Percentiles rank a stretch among this genome's conserved stretches.
Evolutionary conservation across 495 filamentous ascomycete species (phyloP).

Genomic region (Parathielavia hyrcaniae): DNA sequence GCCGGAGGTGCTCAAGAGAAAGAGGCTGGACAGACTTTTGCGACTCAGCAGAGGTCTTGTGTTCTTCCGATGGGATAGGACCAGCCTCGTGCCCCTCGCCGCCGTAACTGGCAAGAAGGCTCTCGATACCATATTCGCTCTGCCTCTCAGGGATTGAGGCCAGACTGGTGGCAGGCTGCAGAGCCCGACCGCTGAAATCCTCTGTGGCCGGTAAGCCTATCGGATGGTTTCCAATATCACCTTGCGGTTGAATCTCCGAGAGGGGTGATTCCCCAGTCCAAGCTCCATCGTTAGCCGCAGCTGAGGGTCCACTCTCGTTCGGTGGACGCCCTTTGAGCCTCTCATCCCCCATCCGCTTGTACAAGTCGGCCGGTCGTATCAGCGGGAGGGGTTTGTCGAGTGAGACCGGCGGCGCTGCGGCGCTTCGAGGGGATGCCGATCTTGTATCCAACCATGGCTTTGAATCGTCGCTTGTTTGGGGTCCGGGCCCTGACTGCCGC

Average conservation of each 20-base stretch:
- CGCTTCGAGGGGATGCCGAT: constrained; percentile 33
- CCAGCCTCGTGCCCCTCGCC: constrained; percentile 12
- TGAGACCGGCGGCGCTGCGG: constrained; percentile 20
- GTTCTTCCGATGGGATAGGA: constrained; percentile 7
- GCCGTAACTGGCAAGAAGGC: constrained; percentile 28
- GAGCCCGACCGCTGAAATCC: constrained; percentile 20
- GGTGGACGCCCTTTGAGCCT: constrained; percentile 50
- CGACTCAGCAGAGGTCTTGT: not conserved
- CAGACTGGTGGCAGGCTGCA: constrained; percentile 34
- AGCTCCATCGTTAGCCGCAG: constrained; percentile 34
- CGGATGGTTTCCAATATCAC: not conserved
- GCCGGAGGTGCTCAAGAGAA: constrained; percentile 44
- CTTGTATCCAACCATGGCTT: constrained; percentile 31
- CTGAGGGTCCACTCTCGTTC: constrained; percentile 47
- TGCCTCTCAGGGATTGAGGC: constrained; percentile 53
- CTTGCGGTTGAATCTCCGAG: not conserved
- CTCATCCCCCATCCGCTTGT: constrained; percentile 65
- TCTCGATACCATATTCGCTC: constrained; percentile 51
- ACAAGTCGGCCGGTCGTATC: constrained; percentile 72
- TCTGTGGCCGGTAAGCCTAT: not conserved
- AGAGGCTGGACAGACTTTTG: constrained; percentile 56
- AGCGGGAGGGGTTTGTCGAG: constrained; percentile 52
- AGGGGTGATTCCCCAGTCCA: not conserved
- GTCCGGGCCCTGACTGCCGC: constrained; percentile 18
- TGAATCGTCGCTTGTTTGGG: not conserved